Conservation (phyloP, 2,329 filamentous ascomycete genomes). For the Aspergillus awamori region DNA sequence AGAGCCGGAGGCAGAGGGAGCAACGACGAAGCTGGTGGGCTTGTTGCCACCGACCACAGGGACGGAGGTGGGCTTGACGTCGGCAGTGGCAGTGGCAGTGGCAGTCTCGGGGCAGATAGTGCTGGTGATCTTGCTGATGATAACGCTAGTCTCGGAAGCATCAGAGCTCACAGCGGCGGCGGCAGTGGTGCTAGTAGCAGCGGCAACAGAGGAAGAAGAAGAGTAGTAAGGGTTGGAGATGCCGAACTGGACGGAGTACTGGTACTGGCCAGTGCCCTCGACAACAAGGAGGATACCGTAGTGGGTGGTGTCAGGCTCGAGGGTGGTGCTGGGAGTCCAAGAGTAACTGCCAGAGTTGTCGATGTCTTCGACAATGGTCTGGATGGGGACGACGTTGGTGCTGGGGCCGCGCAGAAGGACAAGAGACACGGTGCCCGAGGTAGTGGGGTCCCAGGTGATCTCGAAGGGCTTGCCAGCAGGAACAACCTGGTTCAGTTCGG, state of each 20-base stretch:
- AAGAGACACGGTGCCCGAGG: conserved; percentile 53
- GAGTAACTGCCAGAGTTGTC: conserved; percentile 58
- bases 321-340: conserved; percentile 57
- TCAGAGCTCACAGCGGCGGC: conserved; percentile 19
- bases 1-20: conserved; percentile 14
- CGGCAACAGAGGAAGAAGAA: conserved; percentile 8
- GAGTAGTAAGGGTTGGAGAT: conserved; percentile 43
- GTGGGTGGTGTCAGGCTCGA: conserved; percentile 53
- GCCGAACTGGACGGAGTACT: conserved; percentile 66
- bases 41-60: conserved; percentile 13
- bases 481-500: conserved; percentile 56
- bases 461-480: conserved; percentile 59
- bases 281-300: conserved; percentile 66
- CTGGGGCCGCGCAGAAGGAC: conserved; percentile 63
- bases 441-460: conserved; percentile 59
- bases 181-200: conserved; percentile 12
- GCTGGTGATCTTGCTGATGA: conserved; percentile 10
- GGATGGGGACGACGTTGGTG: conserved; percentile 56
- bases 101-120: conserved; percentile 20
- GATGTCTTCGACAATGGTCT: conserved; percentile 57
- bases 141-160: conserved; percentile 13
- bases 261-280: conserved; percentile 62
- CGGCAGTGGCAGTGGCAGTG: conserved; percentile 15
- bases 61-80: conserved; percentile 16
- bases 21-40: conserved; percentile 16